Conservation (phyloP, 805 yeast genomes). For the Teunomyces cretensis region DNA sequence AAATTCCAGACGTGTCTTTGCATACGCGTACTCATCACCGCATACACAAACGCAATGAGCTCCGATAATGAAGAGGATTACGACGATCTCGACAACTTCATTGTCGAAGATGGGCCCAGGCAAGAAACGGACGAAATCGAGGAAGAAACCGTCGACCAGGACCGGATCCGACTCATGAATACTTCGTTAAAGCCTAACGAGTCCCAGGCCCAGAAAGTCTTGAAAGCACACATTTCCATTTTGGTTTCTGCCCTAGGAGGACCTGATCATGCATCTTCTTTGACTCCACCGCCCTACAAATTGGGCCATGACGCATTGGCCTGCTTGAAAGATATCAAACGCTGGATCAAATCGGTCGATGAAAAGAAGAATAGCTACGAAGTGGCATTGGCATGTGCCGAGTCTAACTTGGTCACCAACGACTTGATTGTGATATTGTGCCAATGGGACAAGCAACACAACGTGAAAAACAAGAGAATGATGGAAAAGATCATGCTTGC, state of each 20-base stretch:
- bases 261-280: slow-evolving; percentile 58
- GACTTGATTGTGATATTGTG: slow-evolving; percentile 76
- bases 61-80: slow-evolving; percentile 13
- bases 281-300: slow-evolving; percentile 56
- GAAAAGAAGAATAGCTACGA: slow-evolving; percentile 67
- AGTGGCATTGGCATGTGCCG: slow-evolving; percentile 87
- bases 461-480: slow-evolving; percentile 25
- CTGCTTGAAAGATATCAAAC: slow-evolving; percentile 81
- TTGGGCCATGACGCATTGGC: slow-evolving; percentile 87
- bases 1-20: neutral
- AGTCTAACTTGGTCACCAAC: slow-evolving; percentile 66
- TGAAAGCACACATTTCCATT: slow-evolving; percentile 74
- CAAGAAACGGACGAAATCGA: slow-evolving; percentile 3
- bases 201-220: slow-evolving; percentile 37
- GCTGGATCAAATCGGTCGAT: slow-evolving; percentile 86
- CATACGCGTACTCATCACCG: neutral
- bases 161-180: slow-evolving; percentile 24
- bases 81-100: slow-evolving; percentile 36
- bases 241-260: slow-evolving; percentile 92
- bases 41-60: slow-evolving; percentile 1
- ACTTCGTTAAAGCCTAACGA: slow-evolving; percentile 30
- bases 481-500: slow-evolving; percentile 67
- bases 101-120: slow-evolving; percentile 27
- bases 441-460: slow-evolving; percentile 58
- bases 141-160: slow-evolving; percentile 16